Conservation (phyloP, 2,329 filamentous ascomycete species). For the Neonectria coccinea region DNA sequence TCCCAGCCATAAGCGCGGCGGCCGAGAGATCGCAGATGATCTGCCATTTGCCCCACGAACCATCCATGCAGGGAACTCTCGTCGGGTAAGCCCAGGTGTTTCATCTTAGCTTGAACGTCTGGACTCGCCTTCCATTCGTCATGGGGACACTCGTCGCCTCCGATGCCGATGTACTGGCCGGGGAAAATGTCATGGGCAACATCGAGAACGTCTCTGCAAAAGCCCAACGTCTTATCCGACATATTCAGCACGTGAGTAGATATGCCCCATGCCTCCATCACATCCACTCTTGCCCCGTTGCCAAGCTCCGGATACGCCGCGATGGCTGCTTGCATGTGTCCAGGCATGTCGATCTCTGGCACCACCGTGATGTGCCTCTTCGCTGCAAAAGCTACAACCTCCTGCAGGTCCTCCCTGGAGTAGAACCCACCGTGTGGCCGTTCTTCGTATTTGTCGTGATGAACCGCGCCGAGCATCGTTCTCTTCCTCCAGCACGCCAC, state of each 20-base stretch:
- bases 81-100: constrained; percentile 24
- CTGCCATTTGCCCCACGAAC: constrained; percentile 33
- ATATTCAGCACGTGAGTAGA: constrained; percentile 34
- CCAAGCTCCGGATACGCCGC: constrained; percentile 38
- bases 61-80: constrained; percentile 33
- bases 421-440: constrained; percentile 34
- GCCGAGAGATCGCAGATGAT: constrained; percentile 27
- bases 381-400: constrained; percentile 30
- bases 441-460: constrained; percentile 25
- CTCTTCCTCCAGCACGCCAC: constrained; percentile 31
- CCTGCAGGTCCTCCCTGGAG: constrained; percentile 26
- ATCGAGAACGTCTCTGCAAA: constrained; percentile 33
- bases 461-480: constrained; percentile 27
- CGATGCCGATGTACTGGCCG: constrained; percentile 27
- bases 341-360: constrained; percentile 39
- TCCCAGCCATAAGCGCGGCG: constrained; percentile 35
- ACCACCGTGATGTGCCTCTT: constrained; percentile 34
- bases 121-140: constrained; percentile 33
- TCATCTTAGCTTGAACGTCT: constrained; percentile 26
- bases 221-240: constrained; percentile 30
- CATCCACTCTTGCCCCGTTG: constrained; percentile 26
- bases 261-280: constrained; percentile 35
- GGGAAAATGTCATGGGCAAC: constrained; percentile 32
- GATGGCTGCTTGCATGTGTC: constrained; percentile 38
- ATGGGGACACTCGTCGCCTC: constrained; percentile 36